A percentile compares a stretch with the other conserved stretches of the same genome.
phyloP scores from a whole-genome alignment of 352 stramenopile genomes.

The Globisporangium parvum region DNA sequence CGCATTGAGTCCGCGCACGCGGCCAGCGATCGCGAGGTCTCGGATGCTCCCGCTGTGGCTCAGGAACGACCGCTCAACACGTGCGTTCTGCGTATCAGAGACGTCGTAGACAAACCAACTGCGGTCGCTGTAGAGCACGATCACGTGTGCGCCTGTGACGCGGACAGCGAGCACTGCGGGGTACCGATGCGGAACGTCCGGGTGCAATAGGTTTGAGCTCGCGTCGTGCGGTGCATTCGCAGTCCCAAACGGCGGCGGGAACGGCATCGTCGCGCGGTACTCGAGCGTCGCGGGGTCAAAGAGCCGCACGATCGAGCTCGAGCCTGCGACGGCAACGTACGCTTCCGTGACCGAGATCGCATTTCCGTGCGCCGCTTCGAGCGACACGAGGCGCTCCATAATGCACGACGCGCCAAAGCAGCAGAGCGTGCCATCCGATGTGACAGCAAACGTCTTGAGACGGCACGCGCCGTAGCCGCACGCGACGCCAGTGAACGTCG shows the following conservation, averaged over 20 bases:
- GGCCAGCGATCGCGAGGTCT: constrained; percentile 54
- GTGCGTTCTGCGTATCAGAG: constrained; percentile 34
- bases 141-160: constrained; percentile 51
- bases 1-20: constrained; percentile 38
- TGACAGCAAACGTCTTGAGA: constrained; percentile 71
- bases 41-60: constrained; percentile 71
- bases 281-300: constrained; percentile 72
- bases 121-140: constrained; percentile 73
- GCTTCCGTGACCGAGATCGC: constrained; percentile 69
- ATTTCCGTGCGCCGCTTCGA: constrained; percentile 54
- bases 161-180: constrained; percentile 50
- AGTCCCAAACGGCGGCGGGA: constrained; percentile 60
- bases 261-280: constrained; percentile 69
- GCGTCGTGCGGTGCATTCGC: constrained; percentile 19
- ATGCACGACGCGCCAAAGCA: constrained; percentile 68
- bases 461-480: constrained; percentile 48
- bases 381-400: constrained; percentile 70
- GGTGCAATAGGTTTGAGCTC: constrained; percentile 28
- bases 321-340: constrained; percentile 62
- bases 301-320: constrained; percentile 57
- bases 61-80: constrained; percentile 68
- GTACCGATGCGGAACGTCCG: constrained; percentile 46
- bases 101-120: constrained; percentile 79
- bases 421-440: constrained; percentile 64
- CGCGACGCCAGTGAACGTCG: constrained; percentile 63